Base-by-base conservation (phyloP, 2,329 filamentous ascomycete genomes). In the Talaromyces marneffei region DNA sequence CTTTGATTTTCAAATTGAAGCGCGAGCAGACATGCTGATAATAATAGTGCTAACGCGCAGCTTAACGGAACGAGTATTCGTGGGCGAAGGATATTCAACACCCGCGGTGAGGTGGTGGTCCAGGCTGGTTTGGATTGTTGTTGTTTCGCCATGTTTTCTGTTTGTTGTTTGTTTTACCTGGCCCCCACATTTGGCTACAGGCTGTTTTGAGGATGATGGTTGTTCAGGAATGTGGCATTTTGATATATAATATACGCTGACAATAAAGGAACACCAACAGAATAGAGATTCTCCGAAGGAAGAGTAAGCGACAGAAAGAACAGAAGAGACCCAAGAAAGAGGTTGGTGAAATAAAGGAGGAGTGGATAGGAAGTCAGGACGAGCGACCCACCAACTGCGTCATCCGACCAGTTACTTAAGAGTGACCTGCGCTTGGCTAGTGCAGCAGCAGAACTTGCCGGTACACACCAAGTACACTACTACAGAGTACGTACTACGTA, bases 1-100 rank as follows among this genome's bases (percentile, higher is more conserved):
- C 52, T 62, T n/a, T 62, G 56, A 29, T 59, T 54, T 25, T 59
- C 40, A n/a, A 62, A 62, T 7, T 55, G 54, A 8, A 62, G n/a
- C 4, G 42, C 55, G 9, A 62, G 42, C n/a, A 62, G 29, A 16
- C 46, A 53, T n/a, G 48, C 60, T 2, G 48, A 54, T 6, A 59
- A 12, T 18, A 48, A 14, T 16, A 62, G 27, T 23, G 48, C 39
- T 9, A 62, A 37, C 4, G 60, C 31, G 20, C 42, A 62, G n/a
- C 48, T 48, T 2, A 62, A 7, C 4, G 52, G 33, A 29, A 62
- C 14, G 2, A 62, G 55, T 29, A 57, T 35, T 12, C 60, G 42
- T 25, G 50, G 56, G 14, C 60, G 60, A 29, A 58, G 25, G 16
- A 59, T 39, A 29, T 37, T 50, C 14, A 40, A 23, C 18, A 62